phyloP scores from a whole-genome alignment of 495 filamentous ascomycete genomes.

The Bathelium albidoporum region DNA sequence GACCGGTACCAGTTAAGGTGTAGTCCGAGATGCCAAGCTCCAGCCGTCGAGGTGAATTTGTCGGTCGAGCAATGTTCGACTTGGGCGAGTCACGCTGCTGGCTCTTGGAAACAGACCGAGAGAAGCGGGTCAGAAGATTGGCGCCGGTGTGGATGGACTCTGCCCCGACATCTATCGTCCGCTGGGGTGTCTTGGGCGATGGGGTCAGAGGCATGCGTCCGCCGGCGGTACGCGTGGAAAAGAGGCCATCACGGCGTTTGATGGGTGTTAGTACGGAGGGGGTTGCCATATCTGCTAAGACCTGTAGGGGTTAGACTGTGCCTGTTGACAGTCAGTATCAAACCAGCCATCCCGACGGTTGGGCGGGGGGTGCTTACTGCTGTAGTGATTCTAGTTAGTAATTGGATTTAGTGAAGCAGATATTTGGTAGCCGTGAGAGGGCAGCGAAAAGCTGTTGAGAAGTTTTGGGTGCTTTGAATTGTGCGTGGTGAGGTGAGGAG shows the following conservation, averaged over 20 bases:
- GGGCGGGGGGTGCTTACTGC: neutral
- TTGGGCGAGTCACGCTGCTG: slow-evolving; percentile 70
- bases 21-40: slow-evolving; percentile 91
- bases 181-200: slow-evolving; percentile 67
- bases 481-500: neutral
- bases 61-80: slow-evolving; percentile 73
- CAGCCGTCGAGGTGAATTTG: slow-evolving; percentile 61
- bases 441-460: neutral
- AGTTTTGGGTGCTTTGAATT: neutral
- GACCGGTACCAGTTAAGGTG: slow-evolving; percentile 70
- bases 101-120: slow-evolving; percentile 52
- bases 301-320: slow-evolving; percentile 5
- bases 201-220: slow-evolving; percentile 91
- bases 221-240: slow-evolving; percentile 85
- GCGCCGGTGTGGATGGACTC: slow-evolving; percentile 49
- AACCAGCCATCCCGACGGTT: neutral
- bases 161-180: slow-evolving; percentile 42
- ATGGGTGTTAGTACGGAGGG: slow-evolving; percentile 79
- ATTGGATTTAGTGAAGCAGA: neutral
- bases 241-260: slow-evolving; percentile 87
- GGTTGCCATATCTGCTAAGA: slow-evolving; percentile 60
- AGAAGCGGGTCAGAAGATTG: slow-evolving; percentile 60
- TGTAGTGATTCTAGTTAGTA: slow-evolving; percentile 5
- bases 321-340: neutral
- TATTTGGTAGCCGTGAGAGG: slow-evolving; percentile 5